Evolutionary conservation across 768 basidiomycete genomes (phyloP), one percentile per base, ranked within the genome.

Genomic region (Galerina marginata): DNA sequence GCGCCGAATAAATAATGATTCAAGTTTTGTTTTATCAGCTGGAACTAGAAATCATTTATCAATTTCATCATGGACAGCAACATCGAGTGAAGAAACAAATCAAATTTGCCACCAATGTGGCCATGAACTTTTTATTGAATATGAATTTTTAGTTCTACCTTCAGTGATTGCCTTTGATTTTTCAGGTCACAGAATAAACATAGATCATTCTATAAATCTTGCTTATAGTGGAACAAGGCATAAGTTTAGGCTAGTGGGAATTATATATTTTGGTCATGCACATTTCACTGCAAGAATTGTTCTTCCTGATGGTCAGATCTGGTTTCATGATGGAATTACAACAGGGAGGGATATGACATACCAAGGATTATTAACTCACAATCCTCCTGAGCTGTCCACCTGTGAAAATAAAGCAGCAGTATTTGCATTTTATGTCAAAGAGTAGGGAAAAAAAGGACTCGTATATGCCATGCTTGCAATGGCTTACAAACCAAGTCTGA

Each of bases 281-380:
- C 70, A 71, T 54, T 71, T 69, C 43, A 33, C 50, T 58, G 25
- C 47, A 48, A 26, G 11, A 15, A 44, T 67, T 14, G 54, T 70
- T 37, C 57, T 29, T 14, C 6, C 29, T 15, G 36, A 58, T 37
- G 56, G 56, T 11, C 33, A 55, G n/a, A 36, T 71, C n/a, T 71
- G 69, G 66, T 61, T 49, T 58, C 55, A 71, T 66, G 69, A 71
- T 61, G 69, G 69, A 3, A 67, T 68, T 36, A 29, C 53, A 23
- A 65, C 50, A 52, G 48, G 51, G 9, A 38, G 59, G 25, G 36
- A 56, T 39, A 11, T 59, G 14, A 44, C 11, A 11, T 50, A 51
- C 44, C 14, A 53, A 15, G 49, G 50, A 29, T 14, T 33, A 14
- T 14, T 48, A 9, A 23, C 45, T 16, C 6, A 6, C 14, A 48